Base-by-base conservation (phyloP, 2,329 filamentous ascomycete genomes). In the Penicillium sp. region DNA sequence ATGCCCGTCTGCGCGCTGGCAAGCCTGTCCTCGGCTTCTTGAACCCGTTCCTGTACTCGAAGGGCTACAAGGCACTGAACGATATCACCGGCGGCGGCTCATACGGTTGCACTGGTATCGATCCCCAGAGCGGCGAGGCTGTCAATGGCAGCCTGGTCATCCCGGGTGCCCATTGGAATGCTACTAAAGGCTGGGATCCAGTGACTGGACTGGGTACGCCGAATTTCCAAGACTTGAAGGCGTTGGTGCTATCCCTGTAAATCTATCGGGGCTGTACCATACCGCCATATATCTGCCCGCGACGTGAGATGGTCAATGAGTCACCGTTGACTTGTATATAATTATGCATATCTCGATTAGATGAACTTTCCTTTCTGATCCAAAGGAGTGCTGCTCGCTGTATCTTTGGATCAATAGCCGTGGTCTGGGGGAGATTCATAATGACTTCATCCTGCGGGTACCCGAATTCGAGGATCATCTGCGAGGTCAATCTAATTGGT, bases 31-130 rank as follows among this genome's bases (percentile, higher is more conserved):
- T 80, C 6, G 78, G 78, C 0, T 80, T 76, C 59, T 43, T 80
- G 33, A 80, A 80, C 54, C 77, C 77, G 0, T 78, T 74, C 71
- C 52, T 80, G 8, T 80, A 80, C 52, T 63, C 62, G 8, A 54
- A 59, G 32, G 73, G 71, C 4, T 70, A 68, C 39, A 59, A 65
- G 45, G 75, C 65, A 0, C 62, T 80, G 13, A 77, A 64, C 1
- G 78, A 81, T 48, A 60, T 69, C 18, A 52, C 59, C 5, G 58
- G 47, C 16, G 66, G 65, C 7, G 47, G 39, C 19, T 59, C 59
- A 4, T 51, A 60, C 29, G 65, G 66, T 5, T 69, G 65, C 40
- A 47, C 57, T 18, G 59, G 57, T 11, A 43, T 55, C 28, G 58
- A 67, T 7, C 65, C 65, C 16, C 58, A 60, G 30, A 51, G 23